Evolutionary conservation across 345 rosid species (phyloP).

Genomic region (Gossypium mustelinum): DNA sequence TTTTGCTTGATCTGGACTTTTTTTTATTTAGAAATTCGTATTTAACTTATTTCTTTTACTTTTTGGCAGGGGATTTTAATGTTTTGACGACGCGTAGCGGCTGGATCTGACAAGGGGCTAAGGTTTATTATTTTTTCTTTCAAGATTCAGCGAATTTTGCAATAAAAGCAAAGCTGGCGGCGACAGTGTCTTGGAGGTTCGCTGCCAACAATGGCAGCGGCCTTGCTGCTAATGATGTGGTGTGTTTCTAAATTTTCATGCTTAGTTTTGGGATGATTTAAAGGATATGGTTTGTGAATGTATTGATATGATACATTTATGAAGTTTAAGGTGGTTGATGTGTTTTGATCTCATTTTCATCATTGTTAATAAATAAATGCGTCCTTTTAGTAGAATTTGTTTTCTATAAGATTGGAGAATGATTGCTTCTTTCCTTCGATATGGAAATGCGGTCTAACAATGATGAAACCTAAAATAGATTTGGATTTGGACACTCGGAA

Average conservation of each 20-base stretch:
- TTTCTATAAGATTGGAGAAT: not conserved
- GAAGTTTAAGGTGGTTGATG: not conserved
- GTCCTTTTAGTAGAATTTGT: not conserved
- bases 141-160: slow-evolving; percentile 27
- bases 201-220: slow-evolving; percentile 73
- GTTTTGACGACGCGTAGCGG: slow-evolving; percentile 41
- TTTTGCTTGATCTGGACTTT: slow-evolving; percentile 36
- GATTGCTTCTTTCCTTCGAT: not conserved
- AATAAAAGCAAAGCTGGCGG: slow-evolving; percentile 57
- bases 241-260: slow-evolving; percentile 20
- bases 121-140: slow-evolving; percentile 19
- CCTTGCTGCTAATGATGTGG: slow-evolving; percentile 62
- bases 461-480: not conserved
- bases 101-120: slow-evolving; percentile 61
- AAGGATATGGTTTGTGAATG: not conserved
- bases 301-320: not conserved
- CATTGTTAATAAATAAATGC: not conserved
- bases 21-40: not conserved
- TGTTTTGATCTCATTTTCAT: slow-evolving; percentile 19
- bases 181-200: slow-evolving; percentile 82
- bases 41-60: not conserved
- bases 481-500: not conserved
- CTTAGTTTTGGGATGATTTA: not conserved
- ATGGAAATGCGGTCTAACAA: not conserved
- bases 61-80: slow-evolving; percentile 52